phyloP scores from a whole-genome alignment of 306 rosid genomes.

The Argentina anserina region DNA sequence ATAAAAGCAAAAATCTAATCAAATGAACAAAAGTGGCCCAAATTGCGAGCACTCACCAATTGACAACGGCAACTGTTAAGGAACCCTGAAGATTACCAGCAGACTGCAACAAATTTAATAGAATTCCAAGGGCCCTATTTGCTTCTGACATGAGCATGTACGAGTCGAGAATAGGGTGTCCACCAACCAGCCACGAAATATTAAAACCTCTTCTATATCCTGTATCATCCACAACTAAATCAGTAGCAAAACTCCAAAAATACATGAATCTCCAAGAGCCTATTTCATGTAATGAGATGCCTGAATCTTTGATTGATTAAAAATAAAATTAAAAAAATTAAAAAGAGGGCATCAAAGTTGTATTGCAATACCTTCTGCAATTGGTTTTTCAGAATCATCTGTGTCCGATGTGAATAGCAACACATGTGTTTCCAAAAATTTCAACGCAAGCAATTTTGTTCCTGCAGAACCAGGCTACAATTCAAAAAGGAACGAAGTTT shows the following conservation, averaged over 20 bases:
- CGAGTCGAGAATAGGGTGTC: slow-evolving; percentile 80
- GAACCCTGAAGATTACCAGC: slow-evolving; percentile 66
- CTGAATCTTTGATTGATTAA: not conserved
- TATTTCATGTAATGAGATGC: not conserved
- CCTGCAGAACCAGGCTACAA: slow-evolving; percentile 81
- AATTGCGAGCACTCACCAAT: slow-evolving; percentile 67
- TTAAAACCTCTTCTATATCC: slow-evolving; percentile 58
- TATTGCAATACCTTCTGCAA: slow-evolving; percentile 62
- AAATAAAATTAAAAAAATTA: too few species aligned
- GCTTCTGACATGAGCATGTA: slow-evolving; percentile 75
- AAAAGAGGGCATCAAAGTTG: slow-evolving; percentile 7
- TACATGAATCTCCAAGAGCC: slow-evolving; percentile 15
- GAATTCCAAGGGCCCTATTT: slow-evolving; percentile 61
- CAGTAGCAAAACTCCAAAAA: slow-evolving; percentile 23
- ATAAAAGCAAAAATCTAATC: not conserved
- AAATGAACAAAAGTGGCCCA: slow-evolving; percentile 23
- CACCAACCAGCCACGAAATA: slow-evolving; percentile 74
- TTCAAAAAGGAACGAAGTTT: slow-evolving; percentile 38
- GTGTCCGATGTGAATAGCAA: slow-evolving; percentile 64
- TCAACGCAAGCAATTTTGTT: slow-evolving; percentile 74
- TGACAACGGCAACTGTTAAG: slow-evolving; percentile 69
- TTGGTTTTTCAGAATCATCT: slow-evolving; percentile 51
- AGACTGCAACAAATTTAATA: slow-evolving; percentile 73
- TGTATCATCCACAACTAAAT: slow-evolving; percentile 31
- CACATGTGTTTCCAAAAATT: slow-evolving; percentile 82